Evolutionary conservation across 495 filamentous ascomycete genomes (phyloP), one percentile per base, ranked within the genome.

Genomic region (Daldinia concentrica): DNA sequence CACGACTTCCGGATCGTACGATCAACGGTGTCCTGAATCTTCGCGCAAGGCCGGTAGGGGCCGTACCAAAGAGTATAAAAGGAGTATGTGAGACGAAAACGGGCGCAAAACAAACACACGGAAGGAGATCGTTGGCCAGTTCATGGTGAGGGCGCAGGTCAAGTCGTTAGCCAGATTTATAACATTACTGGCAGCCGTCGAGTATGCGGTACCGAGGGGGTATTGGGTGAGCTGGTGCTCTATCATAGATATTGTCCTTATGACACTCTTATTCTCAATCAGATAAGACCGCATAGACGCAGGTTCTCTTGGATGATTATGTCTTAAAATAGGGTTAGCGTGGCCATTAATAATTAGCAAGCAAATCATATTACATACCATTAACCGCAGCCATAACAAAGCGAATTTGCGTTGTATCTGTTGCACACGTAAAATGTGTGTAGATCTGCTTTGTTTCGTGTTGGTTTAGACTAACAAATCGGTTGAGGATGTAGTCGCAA

Each of bases 221-320:
- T 76, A 32, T 75, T 66, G 65, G 41, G 58, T 62, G 43, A 41
- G 60, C 58, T 62, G 51, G 37, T 66, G 8, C 64, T 54, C 56
- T 63, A 59, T 63, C 34, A 52, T 65, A 30, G 56, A 37, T 62
- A 61, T 54, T 52, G 39, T 67, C 51, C 41, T 24, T 55, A 29
- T 62, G 54, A 34, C 26, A 45, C 14, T 64, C n/a, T 41, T 41
- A 27, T 54, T 37, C 12, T 63, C 66, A 63, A 80, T 83, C 91
- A 99, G 87, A 99, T 98, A 80, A 99, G 87, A 88, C 95, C 95
- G 82, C 95, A 98, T 75, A 96, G 87, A 80, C 96, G 92, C 68
- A 99, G 90, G 85, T 99, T 99, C 83, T 98, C 96, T 89, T 99
- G 95, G 80, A 99, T 99, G 83, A 99, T 99, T 82, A 99, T 99